phyloP scores from a whole-genome alignment of 1,284 basidiomycete species.

The Rhizopogon parksii region DNA sequence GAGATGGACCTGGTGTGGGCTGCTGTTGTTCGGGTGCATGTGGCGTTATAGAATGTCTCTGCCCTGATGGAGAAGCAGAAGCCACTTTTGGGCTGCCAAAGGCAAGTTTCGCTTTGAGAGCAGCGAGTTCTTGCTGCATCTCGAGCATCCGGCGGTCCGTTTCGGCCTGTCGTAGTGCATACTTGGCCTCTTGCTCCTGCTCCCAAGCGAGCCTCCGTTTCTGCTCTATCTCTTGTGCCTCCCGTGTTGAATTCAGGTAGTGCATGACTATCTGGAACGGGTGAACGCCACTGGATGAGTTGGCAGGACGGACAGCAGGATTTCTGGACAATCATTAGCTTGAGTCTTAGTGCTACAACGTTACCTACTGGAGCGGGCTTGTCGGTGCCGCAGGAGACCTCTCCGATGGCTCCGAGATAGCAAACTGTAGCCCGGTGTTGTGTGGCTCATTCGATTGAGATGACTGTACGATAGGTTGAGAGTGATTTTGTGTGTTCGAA shows the following conservation, averaged over 20 bases:
- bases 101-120: slow-evolving; percentile 38
- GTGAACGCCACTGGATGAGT: slow-evolving; percentile 31
- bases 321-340: slow-evolving; percentile 10
- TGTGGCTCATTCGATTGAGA: slow-evolving; percentile 38
- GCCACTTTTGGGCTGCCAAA: slow-evolving; percentile 23
- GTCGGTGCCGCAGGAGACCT: slow-evolving; percentile 29
- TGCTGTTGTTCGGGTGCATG: slow-evolving; percentile 15
- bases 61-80: slow-evolving; percentile 4
- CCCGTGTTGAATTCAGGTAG: slow-evolving; percentile 43
- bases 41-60: not conserved
- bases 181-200: slow-evolving; percentile 56
- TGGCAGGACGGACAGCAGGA: slow-evolving; percentile 13
- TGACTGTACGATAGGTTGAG: slow-evolving; percentile 25
- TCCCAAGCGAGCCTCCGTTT: slow-evolving; percentile 59
- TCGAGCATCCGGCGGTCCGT: slow-evolving; percentile 51
- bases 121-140: slow-evolving; percentile 52
- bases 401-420: slow-evolving; percentile 40
- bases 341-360: not conserved
- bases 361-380: slow-evolving; percentile 21
- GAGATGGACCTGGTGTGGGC: slow-evolving; percentile 28
- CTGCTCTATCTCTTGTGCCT: slow-evolving; percentile 52
- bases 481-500: slow-evolving; percentile 16
- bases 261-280: slow-evolving; percentile 53
- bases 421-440: slow-evolving; percentile 53
- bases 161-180: slow-evolving; percentile 46